Evolutionary conservation across 129 eudicot genomes (phyloP), one percentile per base, ranked within the genome.

Genomic region (Lactuca saligna): DNA sequence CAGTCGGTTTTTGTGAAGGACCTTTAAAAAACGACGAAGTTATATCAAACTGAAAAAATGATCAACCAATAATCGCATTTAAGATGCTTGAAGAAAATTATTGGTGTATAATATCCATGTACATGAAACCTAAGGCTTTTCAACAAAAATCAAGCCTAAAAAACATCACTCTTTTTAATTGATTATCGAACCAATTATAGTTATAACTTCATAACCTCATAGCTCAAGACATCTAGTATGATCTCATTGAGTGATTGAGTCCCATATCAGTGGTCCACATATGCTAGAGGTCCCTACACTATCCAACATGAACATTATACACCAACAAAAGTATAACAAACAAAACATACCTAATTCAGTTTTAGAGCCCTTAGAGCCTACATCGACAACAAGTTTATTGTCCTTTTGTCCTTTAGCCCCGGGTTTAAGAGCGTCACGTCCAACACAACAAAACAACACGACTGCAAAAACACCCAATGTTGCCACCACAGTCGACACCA

Each of bases 391-490:
- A 61, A 63, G 59, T 69, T 76, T 66, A 61, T 76, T 57, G 7
- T 76, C 81, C 16, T 76, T 68, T 25, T 75, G 68, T 51, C 59
- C 66, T 54, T 68, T 53, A 1, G 17, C 69, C 17, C 66, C 54
- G 0, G 74, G 70, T 61, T 41, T 76, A 62, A 76, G 41, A 1
- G 66, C 65, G 54, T 76, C 71, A 42, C 65, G 75, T 41, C 81
- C 81, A 76, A 62, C 53, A 61, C 71, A 76, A 69, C 57, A 76
- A 54, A 39, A 54, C 71, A 76, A 69, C 14, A 54, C 49, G 34
- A 54, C 41, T 9, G 75, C 70, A 46, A 69, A 76, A 61, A 76
- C 63, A 17, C 71, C 81, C 71, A 76, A 17, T 12, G 81, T 76
- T 53, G 56, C 61, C 65, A 69, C 65, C 53, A 54, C 32, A 17